Base-by-base conservation (phyloP, 441 rosid species). In the Arabidopsis hybrid region DNA sequence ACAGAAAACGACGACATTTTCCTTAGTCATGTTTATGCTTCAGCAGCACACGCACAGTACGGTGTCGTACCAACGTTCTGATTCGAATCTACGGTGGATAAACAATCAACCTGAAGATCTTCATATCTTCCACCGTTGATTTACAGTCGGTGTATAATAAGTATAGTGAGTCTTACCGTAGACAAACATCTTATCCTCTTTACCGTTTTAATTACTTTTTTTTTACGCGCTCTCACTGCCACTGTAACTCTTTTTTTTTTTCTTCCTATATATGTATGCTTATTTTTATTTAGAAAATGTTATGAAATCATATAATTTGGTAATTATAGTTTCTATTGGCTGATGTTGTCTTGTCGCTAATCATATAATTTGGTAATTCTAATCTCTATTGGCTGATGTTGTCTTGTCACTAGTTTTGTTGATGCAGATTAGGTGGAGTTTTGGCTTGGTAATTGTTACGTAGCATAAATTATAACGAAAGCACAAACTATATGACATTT, bases 31-130 rank as follows among this genome's bases (percentile, higher is more conserved):
- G 72, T 73, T 6, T 45, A 78, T 3, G 62, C 85, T 1, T 68
- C 68, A 0, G 71, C 78, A 1, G 17, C 57, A 21, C 26, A 21
- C 3, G n/a, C 57, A 0, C 88, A 86, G 34, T 93, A 84, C 83
- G 91, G 92, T 45, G 83, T 93, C 78, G 97, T 91, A 21, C 97
- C 98, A 0, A 69, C 92, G 42, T 89, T 87, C 70, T 87, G 80
- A 80, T 50, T 60, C 10, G 34, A 53, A 47, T 64, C 61, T 5
- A 64, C 66, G 79, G 65, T 79, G 74, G 65, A 55, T 12, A 59
- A 35, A 4, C 18, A 13, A 26, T 42, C 29, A 51, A 16, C 67
- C 9, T 68, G 13, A 38, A 69, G 14, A 43, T n/a, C 16, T 43
- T 9, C 2, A 0, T 21, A 26, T 26, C 52, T 16, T 39, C 6